Conservation (phyloP, 2,329 filamentous ascomycete species). For the Sporothrix curviconia region DNA sequence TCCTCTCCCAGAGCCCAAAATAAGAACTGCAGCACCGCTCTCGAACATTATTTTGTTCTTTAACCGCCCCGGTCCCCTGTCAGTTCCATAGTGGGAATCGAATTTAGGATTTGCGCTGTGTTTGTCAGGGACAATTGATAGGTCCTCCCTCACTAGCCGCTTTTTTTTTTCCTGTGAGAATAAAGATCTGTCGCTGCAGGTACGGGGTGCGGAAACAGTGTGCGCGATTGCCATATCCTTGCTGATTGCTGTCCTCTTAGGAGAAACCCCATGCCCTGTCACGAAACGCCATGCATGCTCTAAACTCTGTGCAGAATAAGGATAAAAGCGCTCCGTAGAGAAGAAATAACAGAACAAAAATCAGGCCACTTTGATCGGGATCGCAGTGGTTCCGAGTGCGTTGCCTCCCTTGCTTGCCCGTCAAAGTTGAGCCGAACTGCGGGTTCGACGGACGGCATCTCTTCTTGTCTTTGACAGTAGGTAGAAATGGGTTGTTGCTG, state of each 20-base stretch:
- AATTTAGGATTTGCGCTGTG: neutral
- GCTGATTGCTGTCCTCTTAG: neutral
- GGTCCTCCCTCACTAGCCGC: neutral
- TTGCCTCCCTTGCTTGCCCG: neutral
- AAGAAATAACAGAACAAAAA: neutral
- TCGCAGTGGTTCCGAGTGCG: neutral
- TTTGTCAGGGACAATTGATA: neutral
- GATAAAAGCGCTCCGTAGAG: too few relatives aligned
- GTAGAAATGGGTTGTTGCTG: too few relatives aligned
- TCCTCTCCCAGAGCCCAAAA: neutral
- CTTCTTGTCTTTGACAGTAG: neutral
- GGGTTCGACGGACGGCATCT: neutral
- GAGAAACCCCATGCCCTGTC: neutral
- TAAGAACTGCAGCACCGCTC: too few relatives aligned
- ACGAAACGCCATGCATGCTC: neutral
- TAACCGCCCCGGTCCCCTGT: too few relatives aligned
- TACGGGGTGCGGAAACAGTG: neutral
- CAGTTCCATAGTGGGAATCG: too few relatives aligned
- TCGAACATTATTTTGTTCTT: too few relatives aligned
- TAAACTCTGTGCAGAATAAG: neutral
- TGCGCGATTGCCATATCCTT: neutral
- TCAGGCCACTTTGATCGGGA: constrained; percentile 7
- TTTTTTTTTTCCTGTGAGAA: too few relatives aligned
- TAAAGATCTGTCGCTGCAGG: too few relatives aligned
- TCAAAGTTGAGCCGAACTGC: neutral